Base-by-base conservation (phyloP, 176 grass and related monocot genomes). In the Leersia perrieri region DNA sequence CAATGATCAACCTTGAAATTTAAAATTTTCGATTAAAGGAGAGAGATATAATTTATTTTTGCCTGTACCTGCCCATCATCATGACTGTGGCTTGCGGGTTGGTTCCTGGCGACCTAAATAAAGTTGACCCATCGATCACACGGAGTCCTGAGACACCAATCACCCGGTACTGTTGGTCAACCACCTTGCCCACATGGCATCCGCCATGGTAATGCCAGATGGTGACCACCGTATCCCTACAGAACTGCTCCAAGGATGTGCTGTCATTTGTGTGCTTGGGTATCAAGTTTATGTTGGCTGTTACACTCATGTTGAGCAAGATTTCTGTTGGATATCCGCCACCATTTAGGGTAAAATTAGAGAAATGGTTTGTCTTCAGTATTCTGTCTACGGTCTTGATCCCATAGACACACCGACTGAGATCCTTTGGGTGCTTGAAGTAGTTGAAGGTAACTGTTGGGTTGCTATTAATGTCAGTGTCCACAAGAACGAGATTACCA, bases 131-230 rank as follows among this genome's bases (percentile, higher is more conserved):
- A 8, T 96, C 93, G 18, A 96, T 72, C 14, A 96, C 85, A 51
- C 90, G 82, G 11, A 96, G 88, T 22, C 88, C 53, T 63, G 85
- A 75, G 45, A 74, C 42, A 16, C 90, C 93, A 47, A 89, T 70
- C 31, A 93, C 88, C 23, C 65, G 60, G 34, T 96, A 89, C 11
- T 82, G 40, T 25, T 34, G 66, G 67, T 96, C 93, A 18, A 96
- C 90, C 33, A 93, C 93, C 77, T 92, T 93, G 33, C 88, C 93
- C 1, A 89, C 82, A 80, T 93, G 88, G 72, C 93, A 96, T 51
- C 93, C 93, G 5, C 93, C 90, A 78, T 96, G 93, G 85, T 96
- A 96, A 62, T 96, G 93, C 93, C 90, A 96, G 66, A 96, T 96
- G 60, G 93, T 96, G 40, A 89, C 79, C 15, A 96, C 85, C 22